Evolutionary conservation across 768 basidiomycete species (phyloP).

Genomic region (Termitomyces sp.): DNA sequence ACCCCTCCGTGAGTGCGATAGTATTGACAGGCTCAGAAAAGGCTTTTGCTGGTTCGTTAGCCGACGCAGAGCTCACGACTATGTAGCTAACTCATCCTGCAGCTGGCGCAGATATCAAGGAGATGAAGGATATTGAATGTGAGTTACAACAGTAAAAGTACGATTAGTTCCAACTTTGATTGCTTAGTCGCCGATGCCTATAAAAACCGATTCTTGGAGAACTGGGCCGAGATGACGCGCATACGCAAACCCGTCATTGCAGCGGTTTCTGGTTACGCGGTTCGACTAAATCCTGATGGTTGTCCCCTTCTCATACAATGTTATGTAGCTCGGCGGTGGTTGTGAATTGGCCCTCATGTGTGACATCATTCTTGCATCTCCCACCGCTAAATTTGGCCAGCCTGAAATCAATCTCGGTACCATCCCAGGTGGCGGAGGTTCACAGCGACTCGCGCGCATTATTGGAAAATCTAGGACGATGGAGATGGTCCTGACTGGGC

Average conservation of each 20-base stretch:
- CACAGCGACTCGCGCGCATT: slow-evolving; percentile 79
- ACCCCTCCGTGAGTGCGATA: slow-evolving; percentile 71
- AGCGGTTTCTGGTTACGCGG: slow-evolving; percentile 92
- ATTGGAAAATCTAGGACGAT: slow-evolving; percentile 93
- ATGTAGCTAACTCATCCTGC: not conserved
- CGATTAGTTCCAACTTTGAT: not conserved
- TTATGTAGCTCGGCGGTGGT: slow-evolving; percentile 83
- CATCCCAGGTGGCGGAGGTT: slow-evolving; percentile 93
- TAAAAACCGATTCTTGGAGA: slow-evolving; percentile 76
- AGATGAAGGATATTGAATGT: slow-evolving; percentile 98
- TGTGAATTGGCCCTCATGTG: slow-evolving; percentile 96
- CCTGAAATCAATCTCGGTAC: slow-evolving; percentile 95
- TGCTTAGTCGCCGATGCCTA: slow-evolving; percentile 77
- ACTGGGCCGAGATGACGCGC: slow-evolving; percentile 69
- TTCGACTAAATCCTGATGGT: slow-evolving; percentile 31
- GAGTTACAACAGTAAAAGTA: slow-evolving; percentile 18
- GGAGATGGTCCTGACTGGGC: slow-evolving; percentile 91
- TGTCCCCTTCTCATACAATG: not conserved
- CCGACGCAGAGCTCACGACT: not conserved
- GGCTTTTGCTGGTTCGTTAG: slow-evolving; percentile 82
- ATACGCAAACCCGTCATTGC: slow-evolving; percentile 93
- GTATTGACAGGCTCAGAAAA: slow-evolving; percentile 90
- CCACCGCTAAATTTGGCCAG: slow-evolving; percentile 89
- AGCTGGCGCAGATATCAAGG: slow-evolving; percentile 99
- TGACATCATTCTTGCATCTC: slow-evolving; percentile 90